A percentile compares a stretch with the other conserved stretches of the same genome.
These are phyloP conservation scores for Ophiocordyceps polyrhachis-furcata DNA, from an alignment of 2,329 filamentous ascomycete species.

Conservation along the genomic window DNA sequence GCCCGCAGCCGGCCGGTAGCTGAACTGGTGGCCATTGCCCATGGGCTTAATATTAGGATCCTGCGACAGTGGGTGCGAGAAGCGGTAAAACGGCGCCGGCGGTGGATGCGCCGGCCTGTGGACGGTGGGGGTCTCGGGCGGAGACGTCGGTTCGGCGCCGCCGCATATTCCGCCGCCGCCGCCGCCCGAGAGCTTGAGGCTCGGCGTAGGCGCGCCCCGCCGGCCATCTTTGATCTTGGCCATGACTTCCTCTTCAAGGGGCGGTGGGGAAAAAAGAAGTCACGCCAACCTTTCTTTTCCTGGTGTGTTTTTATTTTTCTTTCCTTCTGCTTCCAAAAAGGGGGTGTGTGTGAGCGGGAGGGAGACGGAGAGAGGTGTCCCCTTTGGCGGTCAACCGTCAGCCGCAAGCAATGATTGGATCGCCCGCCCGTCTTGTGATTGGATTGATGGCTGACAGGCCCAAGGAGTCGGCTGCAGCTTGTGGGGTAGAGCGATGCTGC, in stretches of 20 bases:
- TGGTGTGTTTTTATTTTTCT: neutral
- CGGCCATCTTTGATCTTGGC: constrained; percentile 1
- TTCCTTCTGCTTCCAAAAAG: neutral
- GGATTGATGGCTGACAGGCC: constrained; percentile 8
- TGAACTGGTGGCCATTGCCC: constrained; percentile 23
- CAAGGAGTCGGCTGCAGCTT: constrained; percentile 5
- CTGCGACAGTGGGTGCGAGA: constrained; percentile 11
- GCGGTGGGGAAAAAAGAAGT: neutral
- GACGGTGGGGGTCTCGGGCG: constrained; percentile 26
- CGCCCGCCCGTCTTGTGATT: constrained; percentile 2
- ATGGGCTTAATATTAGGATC: constrained; percentile 23
- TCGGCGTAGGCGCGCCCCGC: constrained; percentile 21
- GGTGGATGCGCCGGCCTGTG: constrained; percentile 7
- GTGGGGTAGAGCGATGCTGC: constrained; percentile 9
- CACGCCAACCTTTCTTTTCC: neutral
- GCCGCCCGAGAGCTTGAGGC: constrained; percentile 16
- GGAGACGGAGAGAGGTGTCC: neutral
- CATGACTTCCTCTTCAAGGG: constrained; percentile 1
- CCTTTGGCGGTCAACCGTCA: neutral
- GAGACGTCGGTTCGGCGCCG: constrained; percentile 23
- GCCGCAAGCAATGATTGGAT: neutral
- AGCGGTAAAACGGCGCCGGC: constrained; percentile 14
- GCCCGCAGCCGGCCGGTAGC: constrained; percentile 16
- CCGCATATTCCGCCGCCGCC: constrained; percentile 4
- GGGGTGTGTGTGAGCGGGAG: neutral